Evolutionary conservation across 805 yeast genomes (phyloP).

Genomic region (Nakazawaea ambrosiae): DNA sequence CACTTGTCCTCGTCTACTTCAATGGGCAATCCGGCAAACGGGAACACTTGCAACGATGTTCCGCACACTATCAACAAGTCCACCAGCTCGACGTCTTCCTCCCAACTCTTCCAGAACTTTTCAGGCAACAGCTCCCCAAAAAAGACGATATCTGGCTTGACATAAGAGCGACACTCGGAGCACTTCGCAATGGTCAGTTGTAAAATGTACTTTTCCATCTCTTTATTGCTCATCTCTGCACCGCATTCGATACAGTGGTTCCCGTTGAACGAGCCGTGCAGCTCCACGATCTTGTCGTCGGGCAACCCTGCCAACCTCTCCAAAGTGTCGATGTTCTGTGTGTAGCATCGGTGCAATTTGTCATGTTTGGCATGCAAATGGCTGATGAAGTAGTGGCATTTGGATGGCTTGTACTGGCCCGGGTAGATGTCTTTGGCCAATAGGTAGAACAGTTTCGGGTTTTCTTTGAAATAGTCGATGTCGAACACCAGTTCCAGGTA

Average conservation of each 20-base stretch:
- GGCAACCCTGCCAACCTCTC: constrained; percentile 79
- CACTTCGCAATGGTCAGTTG: constrained; percentile 48
- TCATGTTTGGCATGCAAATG: constrained; percentile 59
- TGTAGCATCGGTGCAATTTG: constrained; percentile 65
- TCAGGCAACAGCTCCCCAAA: constrained; percentile 85
- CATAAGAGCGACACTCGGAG: constrained; percentile 58
- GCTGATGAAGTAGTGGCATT: constrained; percentile 68
- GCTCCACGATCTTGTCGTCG: constrained; percentile 66
- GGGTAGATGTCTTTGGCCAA: constrained; percentile 85
- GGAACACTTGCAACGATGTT: constrained; percentile 82
- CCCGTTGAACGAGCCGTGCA: constrained; percentile 89
- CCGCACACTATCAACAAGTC: constrained; percentile 87
- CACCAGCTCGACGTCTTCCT: constrained; percentile 40
- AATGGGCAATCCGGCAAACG: constrained; percentile 79
- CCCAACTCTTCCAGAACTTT: constrained; percentile 65
- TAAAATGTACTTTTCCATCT: constrained; percentile 34
- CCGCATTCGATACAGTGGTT: constrained; percentile 80
- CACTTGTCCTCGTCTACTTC: constrained; percentile 43
- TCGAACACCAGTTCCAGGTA: constrained; percentile 96
- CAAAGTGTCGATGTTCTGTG: constrained; percentile 90
- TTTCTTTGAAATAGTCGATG: constrained; percentile 66
- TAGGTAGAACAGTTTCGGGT: constrained; percentile 80
- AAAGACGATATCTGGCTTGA: constrained; percentile 91
- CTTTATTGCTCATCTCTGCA: constrained; percentile 40
- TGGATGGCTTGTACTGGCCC: constrained; percentile 77